Conservation (phyloP, 1,284 basidiomycete species). For the Ceratobasidium sp. region DNA sequence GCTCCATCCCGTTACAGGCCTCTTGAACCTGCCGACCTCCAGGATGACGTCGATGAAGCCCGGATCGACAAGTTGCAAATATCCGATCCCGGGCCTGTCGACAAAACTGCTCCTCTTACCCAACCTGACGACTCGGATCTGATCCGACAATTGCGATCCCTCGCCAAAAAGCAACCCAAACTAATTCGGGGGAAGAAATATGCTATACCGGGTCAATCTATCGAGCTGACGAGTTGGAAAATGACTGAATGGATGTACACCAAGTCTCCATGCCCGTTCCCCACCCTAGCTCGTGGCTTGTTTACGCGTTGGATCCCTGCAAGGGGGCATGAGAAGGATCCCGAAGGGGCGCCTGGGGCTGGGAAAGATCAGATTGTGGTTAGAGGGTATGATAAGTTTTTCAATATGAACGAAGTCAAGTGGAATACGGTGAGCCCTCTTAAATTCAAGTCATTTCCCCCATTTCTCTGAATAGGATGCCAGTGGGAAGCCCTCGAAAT, state of each 20-base stretch:
- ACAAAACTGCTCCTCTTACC: neutral
- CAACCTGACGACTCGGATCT: constrained; percentile 53
- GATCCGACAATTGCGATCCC: constrained; percentile 57
- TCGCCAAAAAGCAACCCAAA: constrained; percentile 63
- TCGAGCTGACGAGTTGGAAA: constrained; percentile 82
- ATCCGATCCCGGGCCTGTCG: neutral
- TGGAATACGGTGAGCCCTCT: constrained; percentile 82
- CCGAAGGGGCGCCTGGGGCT: constrained; percentile 46
- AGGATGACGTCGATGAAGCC: constrained; percentile 27
- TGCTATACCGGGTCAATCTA: constrained; percentile 61
- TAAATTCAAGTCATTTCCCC: neutral
- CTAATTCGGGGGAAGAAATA: constrained; percentile 64
- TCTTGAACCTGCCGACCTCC: neutral
- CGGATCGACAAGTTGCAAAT: constrained; percentile 10
- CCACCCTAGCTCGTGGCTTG: constrained; percentile 85
- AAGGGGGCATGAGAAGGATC: constrained; percentile 45
- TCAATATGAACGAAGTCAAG: constrained; percentile 93
- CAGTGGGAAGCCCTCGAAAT: constrained; percentile 80
- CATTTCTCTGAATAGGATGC: neutral
- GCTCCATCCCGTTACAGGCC: neutral
- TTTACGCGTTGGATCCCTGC: constrained; percentile 66
- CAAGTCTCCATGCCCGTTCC: constrained; percentile 84
- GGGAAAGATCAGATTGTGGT: constrained; percentile 75
- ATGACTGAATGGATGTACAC: constrained; percentile 96
- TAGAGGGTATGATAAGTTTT: constrained; percentile 98